phyloP scores from a whole-genome alignment of 192 early-diverging fungal genomes.

The Coemansia sp. region DNA sequence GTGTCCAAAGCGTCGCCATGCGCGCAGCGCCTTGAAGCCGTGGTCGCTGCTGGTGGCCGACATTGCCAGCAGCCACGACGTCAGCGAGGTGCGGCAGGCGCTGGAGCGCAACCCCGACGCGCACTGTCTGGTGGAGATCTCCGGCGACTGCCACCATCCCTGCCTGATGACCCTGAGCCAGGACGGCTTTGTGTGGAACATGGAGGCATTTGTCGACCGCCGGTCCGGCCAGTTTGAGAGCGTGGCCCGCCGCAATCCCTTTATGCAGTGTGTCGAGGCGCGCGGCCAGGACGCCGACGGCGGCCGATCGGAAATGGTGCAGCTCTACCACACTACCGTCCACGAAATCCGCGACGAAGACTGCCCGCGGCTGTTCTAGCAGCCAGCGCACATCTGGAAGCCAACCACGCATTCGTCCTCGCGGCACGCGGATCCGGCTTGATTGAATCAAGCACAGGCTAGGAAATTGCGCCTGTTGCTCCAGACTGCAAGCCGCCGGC shows the following conservation, averaged over 20 bases:
- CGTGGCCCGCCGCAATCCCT: constrained; percentile 32
- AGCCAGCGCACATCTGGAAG: no score
- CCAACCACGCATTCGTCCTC: background rate
- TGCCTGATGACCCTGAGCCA: constrained; percentile 37
- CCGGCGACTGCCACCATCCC: constrained; percentile 1
- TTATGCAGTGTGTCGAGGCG: constrained; percentile 8
- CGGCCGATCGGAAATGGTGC: constrained; percentile 10
- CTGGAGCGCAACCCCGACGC: constrained; percentile 20
- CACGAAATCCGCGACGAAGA: constrained; percentile 30
- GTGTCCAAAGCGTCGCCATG: background rate
- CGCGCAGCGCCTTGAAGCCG: background rate
- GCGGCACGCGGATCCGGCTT: no score
- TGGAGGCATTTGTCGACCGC: constrained; percentile 19
- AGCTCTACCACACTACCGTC: constrained; percentile 19
- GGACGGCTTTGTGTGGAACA: constrained; percentile 47
- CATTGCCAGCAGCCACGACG: constrained; percentile 7
- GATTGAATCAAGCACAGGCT: background rate
- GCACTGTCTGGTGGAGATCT: constrained; percentile 31
- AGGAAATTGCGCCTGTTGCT: no score
- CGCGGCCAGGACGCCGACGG: background rate
- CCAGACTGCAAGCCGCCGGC: no score
- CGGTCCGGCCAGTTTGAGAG: constrained; percentile 15
- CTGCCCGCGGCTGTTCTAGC: constrained; percentile 10
- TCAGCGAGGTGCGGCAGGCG: constrained; percentile 13
- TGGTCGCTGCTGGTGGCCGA: constrained; percentile 21